Percentiles rank a stretch among this genome's conserved stretches.
Conservation (phyloP, 495 filamentous ascomycete species). For the Amphirosellinia nigrospora region DNA sequence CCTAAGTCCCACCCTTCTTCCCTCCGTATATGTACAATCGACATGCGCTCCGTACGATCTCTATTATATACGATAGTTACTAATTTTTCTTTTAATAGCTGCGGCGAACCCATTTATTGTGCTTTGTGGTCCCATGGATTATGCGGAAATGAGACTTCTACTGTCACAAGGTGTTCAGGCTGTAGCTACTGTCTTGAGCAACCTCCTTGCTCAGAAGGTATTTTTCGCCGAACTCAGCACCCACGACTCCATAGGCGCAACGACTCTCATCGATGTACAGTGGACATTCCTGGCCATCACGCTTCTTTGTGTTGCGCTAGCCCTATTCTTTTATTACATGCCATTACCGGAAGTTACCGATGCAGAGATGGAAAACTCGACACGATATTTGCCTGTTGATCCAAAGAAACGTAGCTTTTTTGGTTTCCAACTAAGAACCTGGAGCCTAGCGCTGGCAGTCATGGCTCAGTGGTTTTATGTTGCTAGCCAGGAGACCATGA, state of each 20-base stretch:
- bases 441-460: conserved; percentile 64
- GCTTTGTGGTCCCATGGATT: conserved; percentile 55
- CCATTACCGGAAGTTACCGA: conserved; percentile 60
- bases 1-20: background rate
- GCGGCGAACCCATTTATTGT: conserved; percentile 73
- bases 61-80: background rate
- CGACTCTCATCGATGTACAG: conserved; percentile 67
- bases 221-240: conserved; percentile 60
- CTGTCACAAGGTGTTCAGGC: conserved; percentile 73
- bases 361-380: conserved; percentile 53
- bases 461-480: conserved; percentile 77
- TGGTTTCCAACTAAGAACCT: conserved; percentile 46
- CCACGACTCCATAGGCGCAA: conserved; percentile 29
- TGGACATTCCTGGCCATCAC: conserved; percentile 80
- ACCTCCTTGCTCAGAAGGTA: conserved; percentile 69
- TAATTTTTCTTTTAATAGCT: conserved; percentile 30
- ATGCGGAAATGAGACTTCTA: conserved; percentile 65
- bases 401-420: conserved; percentile 45
- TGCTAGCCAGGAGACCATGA: conserved; percentile 73
- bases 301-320: conserved; percentile 70
- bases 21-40: background rate
- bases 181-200: conserved; percentile 68
- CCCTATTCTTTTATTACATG: conserved; percentile 65
- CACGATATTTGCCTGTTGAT: conserved; percentile 48
- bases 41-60: background rate